Evolutionary conservation across 148 eudicot genomes (phyloP).

Genomic region (Camellia granthamiana): DNA sequence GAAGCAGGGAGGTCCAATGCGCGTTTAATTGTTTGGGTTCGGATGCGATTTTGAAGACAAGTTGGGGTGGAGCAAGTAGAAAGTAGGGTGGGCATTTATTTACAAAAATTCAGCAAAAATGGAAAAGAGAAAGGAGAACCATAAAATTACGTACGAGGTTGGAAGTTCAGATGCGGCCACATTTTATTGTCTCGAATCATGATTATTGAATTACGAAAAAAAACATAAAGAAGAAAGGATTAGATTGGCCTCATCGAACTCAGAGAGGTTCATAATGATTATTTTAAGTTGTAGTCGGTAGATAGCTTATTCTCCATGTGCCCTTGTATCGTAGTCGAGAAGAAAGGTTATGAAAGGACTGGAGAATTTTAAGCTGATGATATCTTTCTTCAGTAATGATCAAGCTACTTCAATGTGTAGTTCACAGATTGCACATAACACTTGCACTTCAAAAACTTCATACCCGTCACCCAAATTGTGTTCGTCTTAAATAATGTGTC

Average conservation of each 20-base stretch:
- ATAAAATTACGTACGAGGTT: background rate
- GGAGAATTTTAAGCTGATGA: background rate
- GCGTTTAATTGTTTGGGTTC: slow-evolving; percentile 8
- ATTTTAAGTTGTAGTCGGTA: background rate
- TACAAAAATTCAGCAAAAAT: background rate
- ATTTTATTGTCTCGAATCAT: background rate
- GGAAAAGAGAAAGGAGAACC: background rate
- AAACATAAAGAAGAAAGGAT: too few species aligned
- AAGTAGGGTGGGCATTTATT: background rate
- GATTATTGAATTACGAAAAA: background rate
- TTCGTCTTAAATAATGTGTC: background rate
- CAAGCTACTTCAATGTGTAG: background rate
- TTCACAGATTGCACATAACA: background rate
- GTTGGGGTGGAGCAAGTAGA: background rate
- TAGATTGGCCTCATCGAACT: background rate
- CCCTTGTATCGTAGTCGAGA: background rate
- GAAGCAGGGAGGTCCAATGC: background rate
- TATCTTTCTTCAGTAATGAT: background rate
- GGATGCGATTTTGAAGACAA: background rate
- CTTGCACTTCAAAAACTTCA: background rate
- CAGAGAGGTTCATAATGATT: background rate
- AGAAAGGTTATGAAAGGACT: background rate
- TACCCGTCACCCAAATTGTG: background rate
- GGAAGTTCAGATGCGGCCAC: background rate
- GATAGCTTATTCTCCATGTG: background rate